Evolutionary conservation across 2,329 filamentous ascomycete species (phyloP).

Genomic region (Colletotrichum australisinense): DNA sequence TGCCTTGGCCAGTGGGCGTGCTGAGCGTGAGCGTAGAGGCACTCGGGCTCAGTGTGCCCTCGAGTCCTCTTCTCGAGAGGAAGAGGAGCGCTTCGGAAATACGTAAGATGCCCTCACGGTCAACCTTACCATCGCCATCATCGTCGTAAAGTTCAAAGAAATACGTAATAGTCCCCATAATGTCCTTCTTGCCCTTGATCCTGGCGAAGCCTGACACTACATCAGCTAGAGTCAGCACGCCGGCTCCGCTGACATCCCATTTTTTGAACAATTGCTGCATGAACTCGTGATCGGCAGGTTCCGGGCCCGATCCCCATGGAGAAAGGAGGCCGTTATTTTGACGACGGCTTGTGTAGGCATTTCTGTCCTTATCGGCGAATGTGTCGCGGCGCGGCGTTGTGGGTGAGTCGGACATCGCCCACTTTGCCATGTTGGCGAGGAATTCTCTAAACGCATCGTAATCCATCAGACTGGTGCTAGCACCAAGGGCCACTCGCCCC

Average conservation of each 20-base stretch:
- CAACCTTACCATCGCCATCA: slow-evolving; percentile 88
- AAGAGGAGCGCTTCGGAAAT: slow-evolving; percentile 96
- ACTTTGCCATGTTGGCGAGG: slow-evolving; percentile 87
- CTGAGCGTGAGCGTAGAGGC: slow-evolving; percentile 67
- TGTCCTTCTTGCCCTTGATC: slow-evolving; percentile 93
- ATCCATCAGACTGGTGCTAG: slow-evolving; percentile 94
- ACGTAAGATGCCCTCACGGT: slow-evolving; percentile 91
- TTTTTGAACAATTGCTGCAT: slow-evolving; percentile 86
- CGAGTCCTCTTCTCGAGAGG: slow-evolving; percentile 87
- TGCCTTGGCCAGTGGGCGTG: slow-evolving; percentile 57
- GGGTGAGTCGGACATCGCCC: slow-evolving; percentile 91
- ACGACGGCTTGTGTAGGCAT: slow-evolving; percentile 49
- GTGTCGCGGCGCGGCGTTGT: slow-evolving; percentile 63
- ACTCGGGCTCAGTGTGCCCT: slow-evolving; percentile 77
- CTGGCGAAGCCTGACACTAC: slow-evolving; percentile 91
- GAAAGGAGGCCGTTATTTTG: slow-evolving; percentile 46
- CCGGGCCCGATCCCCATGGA: slow-evolving; percentile 67
- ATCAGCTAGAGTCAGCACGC: slow-evolving; percentile 87
- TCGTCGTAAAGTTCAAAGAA: slow-evolving; percentile 99
- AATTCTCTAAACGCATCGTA: slow-evolving; percentile 97
- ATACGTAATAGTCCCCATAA: slow-evolving; percentile 97
- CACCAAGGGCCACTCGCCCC: slow-evolving; percentile 87
- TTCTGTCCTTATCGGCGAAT: slow-evolving; percentile 63
- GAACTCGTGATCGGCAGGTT: slow-evolving; percentile 94
- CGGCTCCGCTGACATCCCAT: slow-evolving; percentile 85